phyloP scores from a whole-genome alignment of 2,329 filamentous ascomycete genomes.

The Podosphaera leucotricha region DNA sequence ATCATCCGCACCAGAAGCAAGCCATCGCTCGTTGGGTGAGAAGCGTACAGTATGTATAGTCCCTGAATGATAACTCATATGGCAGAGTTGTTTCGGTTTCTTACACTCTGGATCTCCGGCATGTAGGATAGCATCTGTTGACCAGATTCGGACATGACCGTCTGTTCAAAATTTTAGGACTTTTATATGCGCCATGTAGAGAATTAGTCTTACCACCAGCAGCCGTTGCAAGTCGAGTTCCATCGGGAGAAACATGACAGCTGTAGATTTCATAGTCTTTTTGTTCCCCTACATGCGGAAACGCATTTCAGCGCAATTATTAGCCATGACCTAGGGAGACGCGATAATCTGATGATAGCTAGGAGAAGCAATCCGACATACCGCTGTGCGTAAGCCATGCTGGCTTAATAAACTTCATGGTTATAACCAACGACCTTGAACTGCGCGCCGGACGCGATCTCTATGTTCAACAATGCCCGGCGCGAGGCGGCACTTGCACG shows the following conservation, averaged over 20 bases:
- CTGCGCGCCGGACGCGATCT: not conserved
- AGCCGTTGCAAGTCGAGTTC: conserved; percentile 72
- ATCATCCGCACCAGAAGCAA: conserved; percentile 92
- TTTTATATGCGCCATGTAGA: not conserved
- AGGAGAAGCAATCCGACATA: conserved; percentile 19
- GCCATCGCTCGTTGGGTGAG: conserved; percentile 80
- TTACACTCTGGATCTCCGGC: conserved; percentile 46
- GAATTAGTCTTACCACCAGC: conserved; percentile 46
- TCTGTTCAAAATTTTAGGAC: conserved; percentile 25
- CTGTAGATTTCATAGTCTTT: conserved; percentile 98
- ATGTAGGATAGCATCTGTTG: conserved; percentile 76
- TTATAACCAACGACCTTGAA: conserved; percentile 12
- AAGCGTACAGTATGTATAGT: conserved; percentile 96
- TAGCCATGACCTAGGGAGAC: conserved; percentile 4
- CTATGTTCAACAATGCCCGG: not conserved
- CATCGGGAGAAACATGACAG: conserved; percentile 90
- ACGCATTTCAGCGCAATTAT: conserved; percentile 11
- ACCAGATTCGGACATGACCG: conserved; percentile 95
- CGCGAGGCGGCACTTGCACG: not conserved
- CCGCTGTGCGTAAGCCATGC: conserved; percentile 88
- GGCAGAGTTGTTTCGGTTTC: conserved; percentile 78
- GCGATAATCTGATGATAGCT: not conserved
- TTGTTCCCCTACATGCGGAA: conserved; percentile 45
- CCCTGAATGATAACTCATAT: conserved; percentile 94
- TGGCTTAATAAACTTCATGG: conserved; percentile 78